These are phyloP conservation scores for Epichloe scottii DNA, from an alignment of 2,329 filamentous ascomycete genomes.

Conservation along the genomic window DNA sequence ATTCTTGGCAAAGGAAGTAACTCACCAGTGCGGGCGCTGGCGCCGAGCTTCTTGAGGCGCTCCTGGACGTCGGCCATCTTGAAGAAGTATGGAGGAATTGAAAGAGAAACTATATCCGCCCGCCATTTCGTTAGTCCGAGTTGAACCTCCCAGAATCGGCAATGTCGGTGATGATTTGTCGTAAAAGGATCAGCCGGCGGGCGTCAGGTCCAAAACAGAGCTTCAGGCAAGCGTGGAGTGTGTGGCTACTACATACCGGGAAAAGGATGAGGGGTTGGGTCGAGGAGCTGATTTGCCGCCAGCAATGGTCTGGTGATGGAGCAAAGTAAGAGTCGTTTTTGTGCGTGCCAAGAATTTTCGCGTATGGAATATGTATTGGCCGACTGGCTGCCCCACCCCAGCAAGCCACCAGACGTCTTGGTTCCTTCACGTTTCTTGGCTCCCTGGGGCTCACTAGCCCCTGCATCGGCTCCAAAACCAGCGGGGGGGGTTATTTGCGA, in stretches of 20 bases:
- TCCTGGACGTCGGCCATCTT: conserved; percentile 45
- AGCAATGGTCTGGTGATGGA: conserved; percentile 22
- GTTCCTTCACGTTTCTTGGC: not conserved
- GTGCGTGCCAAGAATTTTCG: conserved; percentile 35
- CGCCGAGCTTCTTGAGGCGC: conserved; percentile 47
- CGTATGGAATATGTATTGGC: conserved; percentile 26
- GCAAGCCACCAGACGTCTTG: not conserved
- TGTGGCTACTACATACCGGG: conserved; percentile 19
- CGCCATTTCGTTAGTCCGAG: conserved; percentile 7
- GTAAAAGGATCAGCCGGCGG: not conserved
- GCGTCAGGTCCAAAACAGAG: not conserved
- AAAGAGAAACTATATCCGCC: conserved; percentile 5
- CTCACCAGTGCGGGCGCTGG: conserved; percentile 53
- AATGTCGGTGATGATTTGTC: not conserved
- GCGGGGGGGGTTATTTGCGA: too few relatives aligned
- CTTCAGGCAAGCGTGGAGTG: not conserved
- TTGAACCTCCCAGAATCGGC: not conserved
- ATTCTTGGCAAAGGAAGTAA: conserved; percentile 14
- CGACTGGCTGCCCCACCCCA: conserved; percentile 11
- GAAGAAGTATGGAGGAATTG: conserved; percentile 18
- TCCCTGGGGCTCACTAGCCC: not conserved
- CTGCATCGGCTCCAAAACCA: not conserved
- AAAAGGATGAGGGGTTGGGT: conserved; percentile 18
- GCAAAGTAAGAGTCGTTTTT: conserved; percentile 27
- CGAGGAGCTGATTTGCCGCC: conserved; percentile 23